phyloP scores from a whole-genome alignment of 2,329 filamentous ascomycete species.

The Diaporthe capsici region DNA sequence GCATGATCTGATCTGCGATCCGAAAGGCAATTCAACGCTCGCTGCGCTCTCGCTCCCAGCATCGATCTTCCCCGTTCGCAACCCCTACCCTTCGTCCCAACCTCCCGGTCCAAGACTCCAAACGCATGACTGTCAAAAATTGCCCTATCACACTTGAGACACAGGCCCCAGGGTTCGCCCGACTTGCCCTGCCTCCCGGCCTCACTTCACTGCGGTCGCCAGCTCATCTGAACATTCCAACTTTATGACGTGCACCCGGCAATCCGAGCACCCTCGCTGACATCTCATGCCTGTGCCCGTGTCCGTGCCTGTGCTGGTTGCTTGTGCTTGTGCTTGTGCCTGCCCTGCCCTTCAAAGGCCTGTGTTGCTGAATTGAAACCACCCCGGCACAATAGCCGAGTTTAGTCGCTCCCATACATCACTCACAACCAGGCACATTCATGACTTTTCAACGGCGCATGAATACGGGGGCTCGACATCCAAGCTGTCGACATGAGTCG shows the following conservation, averaged over 20 bases:
- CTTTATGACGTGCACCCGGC: slow-evolving; percentile 31
- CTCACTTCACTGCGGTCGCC: slow-evolving; percentile 4
- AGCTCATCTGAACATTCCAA: slow-evolving; percentile 21
- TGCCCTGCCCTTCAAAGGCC: background rate
- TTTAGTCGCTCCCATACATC: slow-evolving; percentile 22
- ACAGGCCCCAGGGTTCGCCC: slow-evolving; percentile 24
- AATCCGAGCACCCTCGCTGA: slow-evolving; percentile 18
- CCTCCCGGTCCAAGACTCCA: slow-evolving; percentile 31
- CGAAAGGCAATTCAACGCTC: slow-evolving; percentile 25
- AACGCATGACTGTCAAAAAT: slow-evolving; percentile 35
- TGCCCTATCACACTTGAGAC: slow-evolving; percentile 35
- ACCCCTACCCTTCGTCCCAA: slow-evolving; percentile 33
- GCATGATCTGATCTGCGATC: slow-evolving; percentile 28
- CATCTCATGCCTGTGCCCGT: background rate
- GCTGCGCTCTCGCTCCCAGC: slow-evolving; percentile 8
- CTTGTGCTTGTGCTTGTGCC: slow-evolving; percentile 1
- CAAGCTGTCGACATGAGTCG: slow-evolving; percentile 40
- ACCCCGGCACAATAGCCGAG: slow-evolving; percentile 22
- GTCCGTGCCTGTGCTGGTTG: background rate
- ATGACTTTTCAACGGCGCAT: slow-evolving; percentile 22
- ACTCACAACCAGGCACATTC: slow-evolving; percentile 1
- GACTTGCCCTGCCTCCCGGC: slow-evolving; percentile 22
- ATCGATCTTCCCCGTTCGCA: slow-evolving; percentile 28
- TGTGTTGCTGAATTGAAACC: slow-evolving; percentile 9
- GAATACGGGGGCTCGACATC: slow-evolving; percentile 29